phyloP scores from a whole-genome alignment of 2,329 filamentous ascomycete genomes.

The Fusarium sp. region DNA sequence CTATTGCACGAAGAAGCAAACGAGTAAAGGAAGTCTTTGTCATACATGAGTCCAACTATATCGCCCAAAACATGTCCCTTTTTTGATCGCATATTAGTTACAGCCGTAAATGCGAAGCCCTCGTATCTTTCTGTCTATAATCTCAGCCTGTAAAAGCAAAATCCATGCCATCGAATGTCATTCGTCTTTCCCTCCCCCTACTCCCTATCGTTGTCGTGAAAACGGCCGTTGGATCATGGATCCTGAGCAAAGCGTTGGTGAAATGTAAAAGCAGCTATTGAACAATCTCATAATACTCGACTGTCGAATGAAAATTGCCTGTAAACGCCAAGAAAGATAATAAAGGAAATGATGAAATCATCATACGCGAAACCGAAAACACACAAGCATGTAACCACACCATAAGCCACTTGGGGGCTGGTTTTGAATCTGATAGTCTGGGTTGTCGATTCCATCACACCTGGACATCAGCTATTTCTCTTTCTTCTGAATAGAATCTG shows the following conservation, averaged over 20 bases:
- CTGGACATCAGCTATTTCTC: conserved; percentile 22
- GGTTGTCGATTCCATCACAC: conserved; percentile 22
- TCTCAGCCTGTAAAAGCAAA: conserved; percentile 54
- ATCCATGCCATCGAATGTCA: conserved; percentile 49
- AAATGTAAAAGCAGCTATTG: conserved; percentile 38
- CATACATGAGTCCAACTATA: conserved; percentile 54
- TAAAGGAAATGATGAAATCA: conserved; percentile 30
- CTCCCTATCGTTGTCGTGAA: conserved; percentile 46
- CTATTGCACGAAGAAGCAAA: conserved; percentile 43
- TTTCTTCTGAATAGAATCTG: conserved; percentile 8
- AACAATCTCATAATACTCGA: conserved; percentile 42
- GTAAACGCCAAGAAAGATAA: conserved; percentile 44
- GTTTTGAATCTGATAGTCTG: conserved; percentile 31
- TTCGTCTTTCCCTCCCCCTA: conserved; percentile 47
- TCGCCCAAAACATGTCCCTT: conserved; percentile 52
- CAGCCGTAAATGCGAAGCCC: conserved; percentile 53
- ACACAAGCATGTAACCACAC: conserved; percentile 31
- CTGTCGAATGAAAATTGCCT: conserved; percentile 28
- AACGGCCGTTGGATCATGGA: conserved; percentile 46
- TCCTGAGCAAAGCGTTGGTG: conserved; percentile 47
- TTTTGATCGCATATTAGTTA: conserved; percentile 58
- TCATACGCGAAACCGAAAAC: conserved; percentile 11
- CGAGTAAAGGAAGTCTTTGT: conserved; percentile 52
- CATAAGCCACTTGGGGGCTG: conserved; percentile 23
- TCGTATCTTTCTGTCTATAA: conserved; percentile 56